Evolutionary conservation across 1,284 basidiomycete genomes (phyloP).

Genomic region (Bjerkandera adusta): DNA sequence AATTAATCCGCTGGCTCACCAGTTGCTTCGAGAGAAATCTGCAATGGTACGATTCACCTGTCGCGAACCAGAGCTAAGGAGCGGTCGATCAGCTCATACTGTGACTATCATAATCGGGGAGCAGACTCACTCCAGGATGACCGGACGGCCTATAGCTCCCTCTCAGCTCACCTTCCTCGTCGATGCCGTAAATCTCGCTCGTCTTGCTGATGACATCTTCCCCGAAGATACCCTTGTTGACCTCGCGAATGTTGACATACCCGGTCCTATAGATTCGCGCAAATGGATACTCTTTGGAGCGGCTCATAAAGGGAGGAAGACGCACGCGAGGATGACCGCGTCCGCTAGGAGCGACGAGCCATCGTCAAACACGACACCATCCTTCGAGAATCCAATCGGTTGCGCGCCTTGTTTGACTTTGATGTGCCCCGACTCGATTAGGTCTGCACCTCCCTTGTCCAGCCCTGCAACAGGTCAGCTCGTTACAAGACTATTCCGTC

Average conservation of each 20-base stretch:
- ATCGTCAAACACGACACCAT: conserved; percentile 59
- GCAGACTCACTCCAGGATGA: conserved; percentile 26
- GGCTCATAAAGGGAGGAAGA: background rate
- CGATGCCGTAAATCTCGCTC: conserved; percentile 50
- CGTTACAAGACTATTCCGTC: too few species aligned
- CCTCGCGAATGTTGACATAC: conserved; percentile 28
- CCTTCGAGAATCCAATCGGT: conserved; percentile 48
- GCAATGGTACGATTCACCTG: conserved; percentile 28
- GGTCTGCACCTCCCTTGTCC: conserved; percentile 1
- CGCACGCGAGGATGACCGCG: conserved; percentile 60
- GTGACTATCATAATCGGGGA: background rate
- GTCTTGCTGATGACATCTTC: conserved; percentile 44
- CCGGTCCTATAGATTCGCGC: conserved; percentile 8
- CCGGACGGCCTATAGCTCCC: conserved; percentile 33
- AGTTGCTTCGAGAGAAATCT: conserved; percentile 31
- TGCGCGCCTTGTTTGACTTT: conserved; percentile 65
- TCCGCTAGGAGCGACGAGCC: conserved; percentile 62
- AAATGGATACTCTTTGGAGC: too few species aligned
- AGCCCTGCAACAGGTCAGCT: conserved; percentile 2
- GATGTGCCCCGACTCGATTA: conserved; percentile 50
- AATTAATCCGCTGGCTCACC: too few species aligned
- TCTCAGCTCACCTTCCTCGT: conserved; percentile 54
- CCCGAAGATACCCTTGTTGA: conserved; percentile 42
- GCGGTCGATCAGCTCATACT: background rate
- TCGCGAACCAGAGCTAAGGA: conserved; percentile 32